phyloP scores from a whole-genome alignment of 306 rosid species.

The Luffa acutangula region DNA sequence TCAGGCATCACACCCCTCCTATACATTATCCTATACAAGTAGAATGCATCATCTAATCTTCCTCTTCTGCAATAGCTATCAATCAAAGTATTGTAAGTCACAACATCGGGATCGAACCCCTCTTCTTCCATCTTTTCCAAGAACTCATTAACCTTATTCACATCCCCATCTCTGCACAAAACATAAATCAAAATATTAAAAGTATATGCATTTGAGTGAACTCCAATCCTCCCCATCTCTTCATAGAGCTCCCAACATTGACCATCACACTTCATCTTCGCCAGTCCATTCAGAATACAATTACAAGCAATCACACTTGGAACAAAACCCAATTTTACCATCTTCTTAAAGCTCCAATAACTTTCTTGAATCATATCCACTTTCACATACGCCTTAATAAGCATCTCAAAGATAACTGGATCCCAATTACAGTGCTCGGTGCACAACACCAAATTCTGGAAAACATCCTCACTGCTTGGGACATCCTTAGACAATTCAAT shows the following conservation, averaged over 20 bases:
- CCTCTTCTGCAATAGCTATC: conserved; percentile 68
- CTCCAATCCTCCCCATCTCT: conserved; percentile 75
- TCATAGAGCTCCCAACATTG: conserved; percentile 78
- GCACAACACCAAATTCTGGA: conserved; percentile 29
- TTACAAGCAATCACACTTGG: conserved; percentile 69
- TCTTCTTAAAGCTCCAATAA: conserved; percentile 45
- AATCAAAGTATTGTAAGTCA: conserved; percentile 67
- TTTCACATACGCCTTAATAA: conserved; percentile 74
- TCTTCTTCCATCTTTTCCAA: conserved; percentile 88
- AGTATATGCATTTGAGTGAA: conserved; percentile 62
- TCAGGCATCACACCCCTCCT: conserved; percentile 67
- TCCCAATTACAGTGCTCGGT: conserved; percentile 77
- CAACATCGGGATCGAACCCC: conserved; percentile 77
- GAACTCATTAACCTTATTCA: conserved; percentile 58
- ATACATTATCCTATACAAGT: conserved; percentile 69
- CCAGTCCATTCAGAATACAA: conserved; percentile 49
- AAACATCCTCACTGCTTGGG: conserved; percentile 32
- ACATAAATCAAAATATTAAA: conserved; percentile 69
- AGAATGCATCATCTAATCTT: conserved; percentile 64
- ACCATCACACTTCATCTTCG: conserved; percentile 31
- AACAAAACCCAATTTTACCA: conserved; percentile 37
- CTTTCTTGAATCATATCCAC: conserved; percentile 51
- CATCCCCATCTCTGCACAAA: conserved; percentile 56
- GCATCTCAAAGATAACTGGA: conserved; percentile 61
- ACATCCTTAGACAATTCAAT: conserved; percentile 27